Evolutionary conservation across 192 early-diverging fungal species (phyloP), one percentile per base, ranked within the genome.

Genomic region (Gryganskiella cystojenkinii): DNA sequence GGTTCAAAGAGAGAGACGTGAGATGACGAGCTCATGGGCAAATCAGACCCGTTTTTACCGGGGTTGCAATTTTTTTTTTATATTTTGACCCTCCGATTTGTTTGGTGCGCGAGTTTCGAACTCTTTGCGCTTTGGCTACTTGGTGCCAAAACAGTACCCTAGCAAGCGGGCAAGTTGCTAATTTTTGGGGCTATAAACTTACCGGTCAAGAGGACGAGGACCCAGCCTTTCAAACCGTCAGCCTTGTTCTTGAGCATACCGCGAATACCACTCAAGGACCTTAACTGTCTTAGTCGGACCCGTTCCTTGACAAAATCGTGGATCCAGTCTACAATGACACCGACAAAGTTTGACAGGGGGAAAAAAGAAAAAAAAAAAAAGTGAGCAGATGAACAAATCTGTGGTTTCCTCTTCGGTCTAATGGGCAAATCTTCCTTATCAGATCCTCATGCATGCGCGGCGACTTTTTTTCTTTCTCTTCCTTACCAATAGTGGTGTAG

Each of bases 241-340:
- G 81, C 90, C 33, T 86, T 59, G 49, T 89, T 84, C 55, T 71
- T 85, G 50, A 90, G 70, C 80, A 84, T 74, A 35, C 91, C 92
- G 31, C 82, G 80, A n/a, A 86, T 68, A 14, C 90, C 91, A 13
- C 81, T 78, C 27, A 83, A 60, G 1, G 82, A 82, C 40, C 89
- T 80, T 30, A 92, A 59, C 45, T 84, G 85, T 34, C 88, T 65
- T 15, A 92, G 67, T 9, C 94, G 83, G 6, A 90, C 86, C 20
- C 91, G 87, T 74, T 96, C 95, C 79, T 92, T 93, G 17, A 92
- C 91, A 62, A 91, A 87, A 80, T 96, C 95, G 73, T 96, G 94
- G 37, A 95, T 91, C 93, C 94, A 96, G 81, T 98, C 94, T 89
- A 46, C 40, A n/a, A 52, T 24, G 27, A 57, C 17, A 7, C 46